Evolutionary conservation across 306 rosid genomes (phyloP).

Genomic region (Dryas octopetala): DNA sequence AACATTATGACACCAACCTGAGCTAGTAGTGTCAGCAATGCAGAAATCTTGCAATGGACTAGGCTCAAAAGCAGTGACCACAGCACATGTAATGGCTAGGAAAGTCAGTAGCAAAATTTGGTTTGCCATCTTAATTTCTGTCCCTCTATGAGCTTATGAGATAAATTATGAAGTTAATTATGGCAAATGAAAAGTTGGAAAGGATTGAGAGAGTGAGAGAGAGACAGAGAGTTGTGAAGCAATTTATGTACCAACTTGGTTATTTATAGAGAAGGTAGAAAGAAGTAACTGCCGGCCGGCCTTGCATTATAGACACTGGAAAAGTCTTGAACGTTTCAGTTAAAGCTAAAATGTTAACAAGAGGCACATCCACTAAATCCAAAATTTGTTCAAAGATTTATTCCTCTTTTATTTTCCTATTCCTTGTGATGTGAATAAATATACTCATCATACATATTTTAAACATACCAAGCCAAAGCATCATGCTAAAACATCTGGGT

Average conservation of each 20-base stretch:
- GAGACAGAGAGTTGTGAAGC: slow-evolving; percentile 4
- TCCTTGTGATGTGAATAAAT: background rate
- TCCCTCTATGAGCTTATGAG: background rate
- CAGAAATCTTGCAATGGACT: too few relatives aligned
- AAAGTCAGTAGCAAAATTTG: too few relatives aligned
- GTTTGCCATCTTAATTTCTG: too few relatives aligned
- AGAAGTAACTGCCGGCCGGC: too few relatives aligned
- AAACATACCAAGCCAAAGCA: background rate
- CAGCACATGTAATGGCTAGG: too few relatives aligned
- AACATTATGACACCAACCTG: slow-evolving; percentile 8
- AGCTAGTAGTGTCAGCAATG: slow-evolving; percentile 11
- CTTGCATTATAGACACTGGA: too few relatives aligned
- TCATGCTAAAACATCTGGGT: background rate
- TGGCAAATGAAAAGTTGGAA: background rate
- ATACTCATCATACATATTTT: background rate
- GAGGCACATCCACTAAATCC: slow-evolving; percentile 6
- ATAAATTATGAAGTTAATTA: background rate
- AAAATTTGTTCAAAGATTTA: background rate
- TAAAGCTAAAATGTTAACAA: background rate
- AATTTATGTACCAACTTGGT: background rate
- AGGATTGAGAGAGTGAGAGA: too few relatives aligned
- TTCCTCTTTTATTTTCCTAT: background rate
- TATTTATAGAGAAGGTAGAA: background rate
- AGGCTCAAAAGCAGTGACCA: too few relatives aligned
- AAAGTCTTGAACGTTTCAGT: background rate